Evolutionary conservation across 2,329 filamentous ascomycete genomes (phyloP).

Genomic region (Clonostachys sp.): DNA sequence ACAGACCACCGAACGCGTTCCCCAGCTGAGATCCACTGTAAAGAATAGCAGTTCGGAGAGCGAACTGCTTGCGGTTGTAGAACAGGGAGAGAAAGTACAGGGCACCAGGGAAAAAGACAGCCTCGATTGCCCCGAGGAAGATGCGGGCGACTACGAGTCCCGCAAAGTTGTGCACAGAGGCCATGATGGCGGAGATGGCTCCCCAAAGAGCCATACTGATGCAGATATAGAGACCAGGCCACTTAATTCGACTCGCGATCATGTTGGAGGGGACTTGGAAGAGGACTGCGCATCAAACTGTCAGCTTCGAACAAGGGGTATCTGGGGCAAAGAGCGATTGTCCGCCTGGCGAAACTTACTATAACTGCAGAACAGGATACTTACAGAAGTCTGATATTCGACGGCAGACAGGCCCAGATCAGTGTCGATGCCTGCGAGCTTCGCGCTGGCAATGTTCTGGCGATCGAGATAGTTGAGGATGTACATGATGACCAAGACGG

Average conservation of each 20-base stretch:
- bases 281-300: constrained; percentile 42
- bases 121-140: constrained; percentile 35
- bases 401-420: constrained; percentile 26
- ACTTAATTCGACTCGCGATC: constrained; percentile 43
- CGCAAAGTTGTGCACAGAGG: constrained; percentile 32
- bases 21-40: constrained; percentile 58
- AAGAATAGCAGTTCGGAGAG: constrained; percentile 50
- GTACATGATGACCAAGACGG: constrained; percentile 26
- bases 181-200: constrained; percentile 36
- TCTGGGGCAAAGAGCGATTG: constrained; percentile 29
- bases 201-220: constrained; percentile 32
- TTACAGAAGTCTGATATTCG: constrained; percentile 29
- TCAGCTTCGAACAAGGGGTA: constrained; percentile 34
- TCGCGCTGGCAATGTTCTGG: constrained; percentile 7
- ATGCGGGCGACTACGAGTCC: constrained; percentile 40
- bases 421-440: constrained; percentile 18
- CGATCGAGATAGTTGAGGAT: constrained; percentile 16
- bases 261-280: constrained; percentile 59
- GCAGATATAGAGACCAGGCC: constrained; percentile 48
- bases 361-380: constrained; percentile 22
- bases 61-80: constrained; percentile 40
- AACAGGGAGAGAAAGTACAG: constrained; percentile 25
- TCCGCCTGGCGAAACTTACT: constrained; percentile 15
- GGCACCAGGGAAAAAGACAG: constrained; percentile 33
- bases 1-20: constrained; percentile 57